Evolutionary conservation across 257 asterid species (phyloP), one percentile per base, ranked within the genome.

Genomic region (Solanum medicagineum): DNA sequence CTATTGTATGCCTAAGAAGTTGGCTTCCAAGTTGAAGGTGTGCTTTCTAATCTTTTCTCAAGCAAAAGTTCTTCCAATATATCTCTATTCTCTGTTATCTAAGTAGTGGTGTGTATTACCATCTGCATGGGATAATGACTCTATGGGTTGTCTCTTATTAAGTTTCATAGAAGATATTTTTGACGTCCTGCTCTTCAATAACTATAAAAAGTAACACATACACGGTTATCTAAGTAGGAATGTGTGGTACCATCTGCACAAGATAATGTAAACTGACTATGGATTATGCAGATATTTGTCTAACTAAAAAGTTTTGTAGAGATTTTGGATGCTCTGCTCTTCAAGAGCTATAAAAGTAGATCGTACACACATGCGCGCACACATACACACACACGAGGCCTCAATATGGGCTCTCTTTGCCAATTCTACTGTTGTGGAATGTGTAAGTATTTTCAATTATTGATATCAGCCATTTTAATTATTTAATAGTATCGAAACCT

Each of bases 11-110:
- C 87, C 92, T 95, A 81, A 97, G 98, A 69, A 95, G 98, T 19
- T 97, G 99, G 98, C 98, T 97, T 89, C 98, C 98, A 19, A 92
- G 91, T 87, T 95, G 94, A 54, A 95, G 98, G 99, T 95, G 80
- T 60, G 84, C 82, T 51, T 65, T n/a, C 62, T 40, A n/a, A 47
- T 66, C 57, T 44, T 7, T 59, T 45, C 51, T 5, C 24, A 5
- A 71, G 44, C 55, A 19, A 44, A 10, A 69, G 6, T 69, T 69
- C 14, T 69, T 69, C 53, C 77, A 2, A 36, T 68, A 69, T 17
- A 69, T 69, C 26, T 36, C 40, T 36, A 16, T 69, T 69, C 26
- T 69, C 51, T 69, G n/a, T 69, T 68, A 69, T 69, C 77, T 10
- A 24, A 74, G 81, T 45, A 74, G 20, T 45, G 57, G 47, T 71